Evolutionary conservation across 192 early-diverging fungal species (phyloP), one percentile per base, ranked within the genome.

Genomic region (Linnemannia schmuckeri): DNA sequence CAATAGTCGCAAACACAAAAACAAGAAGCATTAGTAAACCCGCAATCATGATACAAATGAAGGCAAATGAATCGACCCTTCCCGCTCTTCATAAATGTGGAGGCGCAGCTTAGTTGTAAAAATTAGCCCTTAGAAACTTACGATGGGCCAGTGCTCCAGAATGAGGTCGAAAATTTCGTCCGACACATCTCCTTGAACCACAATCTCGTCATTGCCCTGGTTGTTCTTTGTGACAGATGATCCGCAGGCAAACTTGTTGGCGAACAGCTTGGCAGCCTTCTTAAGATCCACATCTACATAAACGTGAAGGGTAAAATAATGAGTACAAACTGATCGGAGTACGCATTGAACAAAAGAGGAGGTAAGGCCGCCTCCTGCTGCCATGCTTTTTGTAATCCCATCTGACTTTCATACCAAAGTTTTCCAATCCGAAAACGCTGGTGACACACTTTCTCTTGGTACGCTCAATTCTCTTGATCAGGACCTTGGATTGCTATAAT

Each of bases 211-310:
- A 70, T 84, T 89, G 81, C 97, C 97, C 88, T 96, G 94, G 77
- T 96, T 94, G 86, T 95, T 99, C 92, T 99, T 99, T 68, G 96
- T 92, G 68, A 96, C 95, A 18, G 97, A 97, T n/a, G 96, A 94
- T 52, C 98, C 97, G 88, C 95, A 96, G 22, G 98, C 98, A 90
- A 98, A 99, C 88, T 97, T 96, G 78, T 92, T 96, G 55, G 98
- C 97, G 92, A 99, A 97, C 79, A 94, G 82, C 90, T 99, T 99
- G 77, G 98, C 96, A 2, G 97, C 97, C 88, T 97, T 98, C 82
- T 99, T 99, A 75, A 99, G 90, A 80, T 99, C 98, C 54, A 99
- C 94, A 72, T 94, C 96, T 96, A 88, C 42, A 17, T 54, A 33
- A 33, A 33, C 40, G 15, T 63, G 12, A n/a, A 17, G 74, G 72